Evolutionary conservation across 306 rosid species (phyloP).

Genomic region (Inga oerstediana): DNA sequence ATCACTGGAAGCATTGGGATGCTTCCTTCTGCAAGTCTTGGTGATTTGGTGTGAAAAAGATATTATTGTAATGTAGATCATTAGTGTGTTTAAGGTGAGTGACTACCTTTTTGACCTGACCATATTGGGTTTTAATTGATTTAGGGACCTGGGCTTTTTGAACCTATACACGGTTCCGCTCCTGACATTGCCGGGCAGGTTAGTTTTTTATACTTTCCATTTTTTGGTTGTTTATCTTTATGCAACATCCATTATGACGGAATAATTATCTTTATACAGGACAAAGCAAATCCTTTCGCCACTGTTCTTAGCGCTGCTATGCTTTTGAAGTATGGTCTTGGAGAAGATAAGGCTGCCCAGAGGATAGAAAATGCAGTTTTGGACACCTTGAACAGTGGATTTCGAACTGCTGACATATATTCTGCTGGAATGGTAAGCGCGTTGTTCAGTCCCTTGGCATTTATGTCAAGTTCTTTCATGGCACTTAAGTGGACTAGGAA

Average conservation of each 20-base stretch:
- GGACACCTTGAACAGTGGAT: constrained; percentile 73
- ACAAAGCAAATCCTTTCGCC: constrained; percentile 95
- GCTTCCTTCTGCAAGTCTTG: constrained; percentile 98
- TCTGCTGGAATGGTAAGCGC: constrained; percentile 75
- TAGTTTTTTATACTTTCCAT: constrained; percentile 29
- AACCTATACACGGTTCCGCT: constrained; percentile 98
- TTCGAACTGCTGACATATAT: constrained; percentile 86
- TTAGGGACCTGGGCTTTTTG: constrained; percentile 96
- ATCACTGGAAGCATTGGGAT: constrained; percentile 97
- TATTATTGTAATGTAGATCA: constrained; percentile 27
- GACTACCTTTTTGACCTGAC: constrained; percentile 12
- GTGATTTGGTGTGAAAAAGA: constrained; percentile 61
- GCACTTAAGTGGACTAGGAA: not conserved
- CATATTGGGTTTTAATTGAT: constrained; percentile 32
- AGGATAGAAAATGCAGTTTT: constrained; percentile 85
- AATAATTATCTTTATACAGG: constrained; percentile 52
- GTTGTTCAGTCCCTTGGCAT: constrained; percentile 8
- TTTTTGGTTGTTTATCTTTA: not conserved
- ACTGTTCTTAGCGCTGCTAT: constrained; percentile 93
- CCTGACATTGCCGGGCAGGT: constrained; percentile 99
- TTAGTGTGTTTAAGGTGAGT: constrained; percentile 8
- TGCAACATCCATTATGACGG: not conserved
- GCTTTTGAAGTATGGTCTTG: constrained; percentile 89
- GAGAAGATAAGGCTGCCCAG: constrained; percentile 81
- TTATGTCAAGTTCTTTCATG: not conserved